Percentiles rank a stretch among this genome's conserved stretches.
phyloP scores from a whole-genome alignment of 176 grass and related monocot genomes.

The Alloteropsis semialata region DNA sequence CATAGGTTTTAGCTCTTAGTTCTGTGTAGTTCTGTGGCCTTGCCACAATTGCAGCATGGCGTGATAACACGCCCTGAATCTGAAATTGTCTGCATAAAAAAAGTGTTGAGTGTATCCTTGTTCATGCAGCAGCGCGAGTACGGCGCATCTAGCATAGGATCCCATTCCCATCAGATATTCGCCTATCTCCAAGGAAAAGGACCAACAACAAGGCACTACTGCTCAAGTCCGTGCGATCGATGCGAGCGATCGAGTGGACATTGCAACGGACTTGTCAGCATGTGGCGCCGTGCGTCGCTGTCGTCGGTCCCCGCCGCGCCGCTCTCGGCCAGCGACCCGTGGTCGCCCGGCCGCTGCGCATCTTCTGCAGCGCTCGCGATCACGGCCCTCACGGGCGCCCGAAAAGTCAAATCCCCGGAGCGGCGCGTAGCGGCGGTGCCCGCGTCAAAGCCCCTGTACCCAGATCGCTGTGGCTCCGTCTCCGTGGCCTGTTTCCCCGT shows the following conservation, averaged over 20 bases:
- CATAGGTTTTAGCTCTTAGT: no score
- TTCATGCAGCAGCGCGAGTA: background rate
- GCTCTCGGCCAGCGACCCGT: constrained; percentile 2
- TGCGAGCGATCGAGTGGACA: background rate
- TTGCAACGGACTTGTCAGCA: background rate
- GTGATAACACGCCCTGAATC: no score
- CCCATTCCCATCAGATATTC: background rate
- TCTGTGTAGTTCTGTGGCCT: no score
- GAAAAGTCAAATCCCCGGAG: background rate
- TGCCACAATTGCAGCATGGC: no score
- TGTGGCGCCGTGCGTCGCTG: background rate
- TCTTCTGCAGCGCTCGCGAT: background rate
- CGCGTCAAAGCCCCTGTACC: background rate
- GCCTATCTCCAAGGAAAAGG: background rate
- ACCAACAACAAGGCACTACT: background rate
- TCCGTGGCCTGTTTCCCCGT: background rate
- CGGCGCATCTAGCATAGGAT: background rate
- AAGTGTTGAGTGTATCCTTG: background rate
- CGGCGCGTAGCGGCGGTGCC: background rate
- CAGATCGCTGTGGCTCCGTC: background rate
- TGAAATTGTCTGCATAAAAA: no score
- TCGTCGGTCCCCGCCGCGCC: background rate
- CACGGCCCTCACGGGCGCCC: background rate
- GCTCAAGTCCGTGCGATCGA: no score
- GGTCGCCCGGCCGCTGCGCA: background rate